Base-by-base conservation (phyloP, 805 yeast genomes). In the Blastobotrys attinorum region DNA sequence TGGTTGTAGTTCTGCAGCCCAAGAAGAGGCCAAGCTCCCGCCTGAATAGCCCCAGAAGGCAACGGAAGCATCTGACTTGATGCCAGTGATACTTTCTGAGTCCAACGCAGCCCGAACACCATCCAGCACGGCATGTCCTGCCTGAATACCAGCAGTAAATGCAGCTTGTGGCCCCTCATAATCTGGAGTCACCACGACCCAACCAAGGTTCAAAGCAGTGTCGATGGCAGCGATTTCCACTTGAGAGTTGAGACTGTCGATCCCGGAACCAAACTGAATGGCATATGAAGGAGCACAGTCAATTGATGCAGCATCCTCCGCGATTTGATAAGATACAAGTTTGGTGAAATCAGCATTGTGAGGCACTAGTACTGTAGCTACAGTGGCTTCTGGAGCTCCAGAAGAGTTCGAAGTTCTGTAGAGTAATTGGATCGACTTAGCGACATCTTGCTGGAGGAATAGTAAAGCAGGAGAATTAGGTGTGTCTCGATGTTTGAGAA, bases 11-110 rank as follows among this genome's bases (percentile, higher is more conserved):
- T 55, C 52, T 8, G 58, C 53, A 15, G 60, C 59, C 54, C 57
- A 53, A 4, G 94, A 95, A 20, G 88, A 83, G 54, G 89, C 72
- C 55, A 90, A 78, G 60, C 73, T 78, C 52, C 77, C 72, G 49
- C 81, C 87, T 45, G 77, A 77, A 56, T 79, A 79, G 6, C 94
- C 72, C 90, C 95, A 92, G 27, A 86, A 84, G 11, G 94, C 96
- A 54, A 84, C 84, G 32, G 16, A 31, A n/a, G 48, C 42, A 22
- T 51, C 47, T n/a, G 23, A 6, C 16, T 42, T 31, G 25, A 69
- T 72, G 51, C 75, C 77, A 18, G 53, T 46, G 37, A 45, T 18
- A 33, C 40, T 25, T 21, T 32, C 33, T 15, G 52, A 44, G 18
- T 37, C 27, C 35, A 52, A 46, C 25, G 41, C 51, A 2, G 60